These are phyloP conservation scores for Saksenaea vasiformis DNA, from an alignment of 371 early-diverging fungal genomes.

Conservation along the genomic window DNA sequence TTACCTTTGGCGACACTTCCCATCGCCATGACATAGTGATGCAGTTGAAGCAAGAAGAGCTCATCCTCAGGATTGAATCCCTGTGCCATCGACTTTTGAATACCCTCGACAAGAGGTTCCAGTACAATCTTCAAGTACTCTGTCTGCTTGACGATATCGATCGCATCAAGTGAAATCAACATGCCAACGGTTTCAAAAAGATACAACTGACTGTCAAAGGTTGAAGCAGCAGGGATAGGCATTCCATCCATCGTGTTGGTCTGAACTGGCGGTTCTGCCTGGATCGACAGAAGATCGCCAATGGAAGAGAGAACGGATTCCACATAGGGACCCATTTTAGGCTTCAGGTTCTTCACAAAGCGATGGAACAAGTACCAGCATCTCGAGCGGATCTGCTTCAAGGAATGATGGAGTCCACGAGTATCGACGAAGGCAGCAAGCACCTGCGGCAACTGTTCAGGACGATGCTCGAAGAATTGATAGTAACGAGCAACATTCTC, in stretches of 20 bases:
- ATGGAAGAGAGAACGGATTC: constrained; percentile 70
- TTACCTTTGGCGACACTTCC: constrained; percentile 86
- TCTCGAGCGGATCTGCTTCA: constrained; percentile 72
- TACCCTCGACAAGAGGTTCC: constrained; percentile 77
- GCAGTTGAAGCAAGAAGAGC: constrained; percentile 70
- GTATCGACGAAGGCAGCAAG: constrained; percentile 78
- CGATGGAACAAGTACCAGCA: constrained; percentile 91
- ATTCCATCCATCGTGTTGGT: constrained; percentile 47
- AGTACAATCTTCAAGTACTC: constrained; percentile 77
- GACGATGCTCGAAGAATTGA: constrained; percentile 72
- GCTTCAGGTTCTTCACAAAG: constrained; percentile 77
- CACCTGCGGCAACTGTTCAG: constrained; percentile 70
- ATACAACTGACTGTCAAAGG: constrained; percentile 86
- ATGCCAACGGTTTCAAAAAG: constrained; percentile 92
- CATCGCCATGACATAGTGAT: constrained; percentile 85
- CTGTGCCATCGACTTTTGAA: constrained; percentile 58
- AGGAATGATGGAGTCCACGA: constrained; percentile 80
- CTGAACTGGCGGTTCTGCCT: constrained; percentile 62
- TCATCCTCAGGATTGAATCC: constrained; percentile 67
- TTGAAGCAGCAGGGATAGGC: constrained; percentile 53
- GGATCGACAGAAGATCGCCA: constrained; percentile 72
- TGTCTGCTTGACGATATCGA: constrained; percentile 72
- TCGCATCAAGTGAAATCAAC: constrained; percentile 76
- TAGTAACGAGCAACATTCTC: constrained; percentile 78
- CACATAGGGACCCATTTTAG: constrained; percentile 63